Percentiles rank a stretch among this genome's conserved stretches.
Evolutionary conservation across 768 basidiomycete species (phyloP).

Genomic region (Neoboletus brunneissimus): DNA sequence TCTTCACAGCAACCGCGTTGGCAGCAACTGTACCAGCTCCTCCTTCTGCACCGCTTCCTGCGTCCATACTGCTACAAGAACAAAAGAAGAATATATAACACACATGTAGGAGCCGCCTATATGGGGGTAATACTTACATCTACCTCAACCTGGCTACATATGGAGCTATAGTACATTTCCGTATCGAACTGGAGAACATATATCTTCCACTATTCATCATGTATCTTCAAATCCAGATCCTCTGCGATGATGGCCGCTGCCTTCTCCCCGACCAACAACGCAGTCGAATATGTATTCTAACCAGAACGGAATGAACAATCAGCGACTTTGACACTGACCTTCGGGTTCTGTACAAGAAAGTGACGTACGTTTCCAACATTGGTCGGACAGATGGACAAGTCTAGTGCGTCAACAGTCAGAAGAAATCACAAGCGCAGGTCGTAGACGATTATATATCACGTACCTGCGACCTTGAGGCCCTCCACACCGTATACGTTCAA

Average conservation of each 20-base stretch:
- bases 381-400: conserved; percentile 37
- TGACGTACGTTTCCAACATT: conserved; percentile 24
- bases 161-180: too few species aligned
- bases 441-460: not conserved
- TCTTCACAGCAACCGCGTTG: conserved; percentile 39
- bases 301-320: not conserved
- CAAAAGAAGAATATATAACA: too few species aligned
- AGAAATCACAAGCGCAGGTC: not conserved
- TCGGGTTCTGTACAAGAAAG: too few species aligned
- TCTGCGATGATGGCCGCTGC: conserved; percentile 57
- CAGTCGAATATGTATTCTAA: conserved; percentile 44
- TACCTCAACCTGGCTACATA: too few species aligned
- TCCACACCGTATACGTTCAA: conserved; percentile 62
- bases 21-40: conserved; percentile 34
- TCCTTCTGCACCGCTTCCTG: conserved; percentile 70
- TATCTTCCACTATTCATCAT: too few species aligned
- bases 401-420: conserved; percentile 10
- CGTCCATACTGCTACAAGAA: too few species aligned
- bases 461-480: conserved; percentile 61
- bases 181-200: too few species aligned
- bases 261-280: conserved; percentile 55
- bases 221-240: conserved; percentile 36
- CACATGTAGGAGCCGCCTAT: too few species aligned
- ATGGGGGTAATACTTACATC: too few species aligned
- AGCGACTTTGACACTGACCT: not conserved